These are phyloP conservation scores for Galerina marginata DNA, from an alignment of 768 basidiomycete genomes.

Conservation along the genomic window DNA sequence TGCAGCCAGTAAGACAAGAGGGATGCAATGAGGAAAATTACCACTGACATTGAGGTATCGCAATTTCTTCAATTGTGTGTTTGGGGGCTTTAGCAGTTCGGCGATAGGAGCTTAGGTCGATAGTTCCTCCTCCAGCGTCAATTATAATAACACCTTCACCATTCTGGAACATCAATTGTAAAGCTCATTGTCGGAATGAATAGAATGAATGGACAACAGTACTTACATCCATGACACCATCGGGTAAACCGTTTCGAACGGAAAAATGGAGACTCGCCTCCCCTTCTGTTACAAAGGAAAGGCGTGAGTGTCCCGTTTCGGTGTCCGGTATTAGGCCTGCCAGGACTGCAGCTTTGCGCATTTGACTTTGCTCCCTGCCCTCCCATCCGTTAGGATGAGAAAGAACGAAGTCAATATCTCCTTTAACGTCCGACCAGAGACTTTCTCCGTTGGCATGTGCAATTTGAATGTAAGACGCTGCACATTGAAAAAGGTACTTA, in stretches of 20 bases:
- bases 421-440: slow-evolving; percentile 40
- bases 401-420: slow-evolving; percentile 45
- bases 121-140: slow-evolving; percentile 66
- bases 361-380: slow-evolving; percentile 56
- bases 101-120: slow-evolving; percentile 61
- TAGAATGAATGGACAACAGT: too few relatives aligned
- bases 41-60: slow-evolving; percentile 45
- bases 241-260: slow-evolving; percentile 43
- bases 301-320: slow-evolving; percentile 41
- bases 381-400: slow-evolving; percentile 46
- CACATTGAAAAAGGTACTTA: slow-evolving; percentile 40
- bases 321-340: slow-evolving; percentile 55
- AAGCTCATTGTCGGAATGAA: neutral
- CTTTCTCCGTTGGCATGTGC: slow-evolving; percentile 41
- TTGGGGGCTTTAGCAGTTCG: slow-evolving; percentile 24
- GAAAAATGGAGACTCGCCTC: slow-evolving; percentile 68
- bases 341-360: slow-evolving; percentile 53
- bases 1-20: neutral
- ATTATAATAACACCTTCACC: slow-evolving; percentile 55
- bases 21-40: neutral
- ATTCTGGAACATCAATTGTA: slow-evolving; percentile 32
- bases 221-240: slow-evolving; percentile 37
- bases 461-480: slow-evolving; percentile 23
- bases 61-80: slow-evolving; percentile 51
- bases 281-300: slow-evolving; percentile 66